Conservation (phyloP, 495 filamentous ascomycete genomes). For the Talaromyces wortmannii region DNA sequence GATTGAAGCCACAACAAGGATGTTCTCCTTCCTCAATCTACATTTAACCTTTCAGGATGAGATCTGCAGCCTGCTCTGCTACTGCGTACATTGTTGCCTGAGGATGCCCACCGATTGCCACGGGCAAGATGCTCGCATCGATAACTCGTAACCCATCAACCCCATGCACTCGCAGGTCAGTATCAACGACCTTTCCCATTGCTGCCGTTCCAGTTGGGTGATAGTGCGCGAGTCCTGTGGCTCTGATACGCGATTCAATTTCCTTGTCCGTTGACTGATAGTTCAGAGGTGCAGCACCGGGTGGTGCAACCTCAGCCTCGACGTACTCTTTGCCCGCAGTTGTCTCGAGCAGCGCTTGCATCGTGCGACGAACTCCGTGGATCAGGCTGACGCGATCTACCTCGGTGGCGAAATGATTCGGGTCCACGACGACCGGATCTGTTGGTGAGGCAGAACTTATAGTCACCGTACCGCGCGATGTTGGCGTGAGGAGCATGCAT, state of each 20-base stretch:
- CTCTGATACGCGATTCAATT: constrained; percentile 12
- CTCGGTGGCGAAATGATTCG: constrained; percentile 10
- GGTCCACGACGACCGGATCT: constrained; percentile 15
- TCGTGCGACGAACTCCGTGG: background rate
- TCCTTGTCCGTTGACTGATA: constrained; percentile 13
- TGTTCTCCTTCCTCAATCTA: too few species aligned
- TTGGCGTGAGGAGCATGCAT: constrained; percentile 1
- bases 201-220: constrained; percentile 43
- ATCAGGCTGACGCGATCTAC: constrained; percentile 10
- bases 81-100: constrained; percentile 28
- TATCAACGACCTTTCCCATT: constrained; percentile 45
- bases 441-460: constrained; percentile 12
- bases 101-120: constrained; percentile 21
- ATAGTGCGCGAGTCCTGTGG: constrained; percentile 10
- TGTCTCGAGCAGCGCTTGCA: constrained; percentile 3
- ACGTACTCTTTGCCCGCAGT: constrained; percentile 4
- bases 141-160: constrained; percentile 28
- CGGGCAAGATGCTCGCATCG: constrained; percentile 32
- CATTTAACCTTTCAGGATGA: constrained; percentile 21
- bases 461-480: constrained; percentile 10
- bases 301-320: constrained; percentile 8
- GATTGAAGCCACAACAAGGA: too few species aligned
- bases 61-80: constrained; percentile 41
- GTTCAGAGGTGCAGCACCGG: constrained; percentile 5
- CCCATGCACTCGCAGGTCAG: constrained; percentile 25